Percentiles rank a stretch among this genome's conserved stretches.
phyloP scores from a whole-genome alignment of 1,284 basidiomycete species.

The Cutaneotrichosporon arboriforme region DNA sequence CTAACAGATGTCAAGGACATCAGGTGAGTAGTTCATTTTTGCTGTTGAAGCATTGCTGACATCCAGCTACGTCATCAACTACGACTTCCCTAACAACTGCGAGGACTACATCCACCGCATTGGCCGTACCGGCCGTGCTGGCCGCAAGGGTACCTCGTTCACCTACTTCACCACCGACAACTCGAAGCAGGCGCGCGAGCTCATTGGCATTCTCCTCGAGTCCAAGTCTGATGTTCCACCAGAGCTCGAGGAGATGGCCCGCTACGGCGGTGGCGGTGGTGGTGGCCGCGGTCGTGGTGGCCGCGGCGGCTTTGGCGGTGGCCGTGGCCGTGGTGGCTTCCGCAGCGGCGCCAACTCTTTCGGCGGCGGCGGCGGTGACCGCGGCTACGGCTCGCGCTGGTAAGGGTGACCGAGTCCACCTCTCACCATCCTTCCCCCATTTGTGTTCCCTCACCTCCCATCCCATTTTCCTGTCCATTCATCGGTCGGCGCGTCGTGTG shows the following conservation, averaged over 20 bases:
- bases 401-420: constrained; percentile 13
- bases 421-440: not conserved
- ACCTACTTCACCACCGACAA: constrained; percentile 97
- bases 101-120: constrained; percentile 56
- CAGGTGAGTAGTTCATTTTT: constrained; percentile 14
- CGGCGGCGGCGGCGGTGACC: constrained; percentile 42
- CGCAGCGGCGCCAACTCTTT: constrained; percentile 21
- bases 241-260: constrained; percentile 88
- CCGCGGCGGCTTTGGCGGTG: constrained; percentile 51
- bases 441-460: not conserved
- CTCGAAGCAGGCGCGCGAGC: constrained; percentile 86
- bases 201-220: constrained; percentile 81
- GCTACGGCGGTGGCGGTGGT: constrained; percentile 64
- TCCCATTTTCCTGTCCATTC: not conserved
- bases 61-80: constrained; percentile 54
- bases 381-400: constrained; percentile 35
- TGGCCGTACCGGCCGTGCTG: constrained; percentile 57
- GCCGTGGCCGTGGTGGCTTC: constrained; percentile 51
- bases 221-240: constrained; percentile 82
- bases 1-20: constrained; percentile 47
- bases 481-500: not conserved
- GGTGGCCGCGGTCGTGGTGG: constrained; percentile 45
- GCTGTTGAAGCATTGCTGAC: constrained; percentile 14
- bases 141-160: constrained; percentile 64
- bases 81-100: constrained; percentile 81